Conservation (phyloP, 2,329 filamentous ascomycete genomes). For the Sarocladiaceae sp. region DNA sequence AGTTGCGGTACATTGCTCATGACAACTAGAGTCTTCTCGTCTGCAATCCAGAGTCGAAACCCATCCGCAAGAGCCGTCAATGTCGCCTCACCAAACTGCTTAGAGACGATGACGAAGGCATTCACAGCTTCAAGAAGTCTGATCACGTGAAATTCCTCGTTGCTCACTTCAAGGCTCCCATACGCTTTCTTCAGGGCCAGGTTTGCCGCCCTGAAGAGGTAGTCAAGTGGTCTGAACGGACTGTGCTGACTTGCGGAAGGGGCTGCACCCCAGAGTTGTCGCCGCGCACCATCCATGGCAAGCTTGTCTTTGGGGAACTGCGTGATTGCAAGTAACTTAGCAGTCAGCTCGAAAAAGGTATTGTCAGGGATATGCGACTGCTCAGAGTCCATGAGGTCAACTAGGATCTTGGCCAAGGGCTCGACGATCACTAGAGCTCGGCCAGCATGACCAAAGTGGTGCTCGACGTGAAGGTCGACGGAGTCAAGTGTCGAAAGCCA, state of each 20-base stretch:
- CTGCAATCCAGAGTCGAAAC: conserved; percentile 60
- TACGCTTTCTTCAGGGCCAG: conserved; percentile 54
- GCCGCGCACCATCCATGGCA: conserved; percentile 60
- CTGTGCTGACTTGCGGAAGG: conserved; percentile 31
- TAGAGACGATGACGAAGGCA: conserved; percentile 45
- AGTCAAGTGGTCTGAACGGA: conserved; percentile 59
- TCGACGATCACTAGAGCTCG: conserved; percentile 66
- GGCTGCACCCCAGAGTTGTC: conserved; percentile 56
- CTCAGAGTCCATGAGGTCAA: conserved; percentile 28
- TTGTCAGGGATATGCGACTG: background rate
- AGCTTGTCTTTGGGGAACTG: conserved; percentile 56
- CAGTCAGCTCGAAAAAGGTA: background rate
- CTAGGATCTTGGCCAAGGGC: conserved; percentile 57
- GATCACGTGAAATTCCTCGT: conserved; percentile 31
- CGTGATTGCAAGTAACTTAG: conserved; percentile 23
- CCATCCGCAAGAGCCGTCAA: conserved; percentile 49
- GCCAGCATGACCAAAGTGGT: conserved; percentile 64
- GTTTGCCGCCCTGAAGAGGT: conserved; percentile 59
- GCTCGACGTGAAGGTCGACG: conserved; percentile 51
- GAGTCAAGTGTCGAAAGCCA: conserved; percentile 55
- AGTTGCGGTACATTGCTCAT: conserved; percentile 35
- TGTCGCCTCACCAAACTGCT: background rate
- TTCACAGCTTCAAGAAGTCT: conserved; percentile 51
- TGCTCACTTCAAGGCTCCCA: conserved; percentile 30
- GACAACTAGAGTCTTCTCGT: conserved; percentile 41